These are phyloP conservation scores for Alternaria dauci DNA, from an alignment of 2,329 filamentous ascomycete genomes.

Conservation along the genomic window DNA sequence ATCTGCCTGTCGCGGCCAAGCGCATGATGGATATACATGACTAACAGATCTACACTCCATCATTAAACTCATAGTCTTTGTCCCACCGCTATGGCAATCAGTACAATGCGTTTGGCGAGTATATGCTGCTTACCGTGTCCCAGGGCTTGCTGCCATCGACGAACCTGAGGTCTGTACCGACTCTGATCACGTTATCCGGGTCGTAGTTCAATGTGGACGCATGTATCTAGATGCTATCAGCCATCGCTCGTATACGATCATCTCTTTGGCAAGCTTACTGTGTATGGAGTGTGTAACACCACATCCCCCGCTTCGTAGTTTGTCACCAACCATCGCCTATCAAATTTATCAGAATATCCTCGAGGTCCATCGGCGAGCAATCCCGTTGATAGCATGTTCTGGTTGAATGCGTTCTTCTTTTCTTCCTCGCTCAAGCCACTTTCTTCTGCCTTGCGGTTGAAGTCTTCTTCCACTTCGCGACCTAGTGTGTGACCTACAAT, in stretches of 20 bases:
- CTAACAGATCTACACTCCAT: conserved; percentile 28
- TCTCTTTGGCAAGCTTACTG: conserved; percentile 19
- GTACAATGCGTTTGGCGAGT: not conserved
- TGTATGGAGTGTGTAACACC: conserved; percentile 49
- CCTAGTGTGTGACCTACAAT: conserved; percentile 56
- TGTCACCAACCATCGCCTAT: conserved; percentile 60
- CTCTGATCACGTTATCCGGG: conserved; percentile 60
- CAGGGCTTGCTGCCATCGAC: conserved; percentile 62
- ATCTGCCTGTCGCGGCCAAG: not conserved
- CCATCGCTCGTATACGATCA: too few relatives aligned
- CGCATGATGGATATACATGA: not conserved
- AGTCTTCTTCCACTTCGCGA: conserved; percentile 60
- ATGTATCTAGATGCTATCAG: conserved; percentile 58
- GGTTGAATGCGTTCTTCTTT: conserved; percentile 56
- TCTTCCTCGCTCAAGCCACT: conserved; percentile 63
- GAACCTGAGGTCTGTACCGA: conserved; percentile 66
- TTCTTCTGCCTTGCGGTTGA: conserved; percentile 58
- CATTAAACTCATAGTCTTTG: conserved; percentile 42
- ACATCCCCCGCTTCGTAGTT: conserved; percentile 65
- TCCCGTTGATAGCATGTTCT: conserved; percentile 67
- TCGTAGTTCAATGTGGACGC: conserved; percentile 66
- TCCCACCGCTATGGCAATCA: conserved; percentile 40
- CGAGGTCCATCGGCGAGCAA: conserved; percentile 61
- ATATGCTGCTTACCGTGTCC: conserved; percentile 53
- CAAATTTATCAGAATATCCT: conserved; percentile 55